A percentile compares a stretch with the other conserved stretches of the same genome.
Evolutionary conservation across 225 moss, liverwort and hornwort species (phyloP).

Genomic region (Pseudisothecium myosuroides): DNA sequence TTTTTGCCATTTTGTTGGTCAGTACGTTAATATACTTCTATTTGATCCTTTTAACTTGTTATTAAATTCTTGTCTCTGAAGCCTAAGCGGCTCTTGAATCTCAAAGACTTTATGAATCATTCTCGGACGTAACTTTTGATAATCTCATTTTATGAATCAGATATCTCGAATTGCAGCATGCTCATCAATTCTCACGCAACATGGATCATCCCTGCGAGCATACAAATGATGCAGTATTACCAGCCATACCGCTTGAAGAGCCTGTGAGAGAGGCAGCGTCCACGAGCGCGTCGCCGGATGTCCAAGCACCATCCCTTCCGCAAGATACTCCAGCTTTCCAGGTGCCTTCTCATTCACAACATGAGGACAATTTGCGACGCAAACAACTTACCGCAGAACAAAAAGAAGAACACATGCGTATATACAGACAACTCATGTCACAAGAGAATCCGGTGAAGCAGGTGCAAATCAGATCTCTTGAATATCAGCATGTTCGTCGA

Average conservation of each 20-base stretch:
- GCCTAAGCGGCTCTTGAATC: not conserved
- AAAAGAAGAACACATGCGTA: no score
- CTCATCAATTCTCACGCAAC: no score
- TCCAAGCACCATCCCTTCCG: not conserved
- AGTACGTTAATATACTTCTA: not conserved
- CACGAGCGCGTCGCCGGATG: not conserved
- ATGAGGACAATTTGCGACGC: not conserved
- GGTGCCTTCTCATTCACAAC: not conserved
- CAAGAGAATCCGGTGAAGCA: no score
- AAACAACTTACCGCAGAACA: no score
- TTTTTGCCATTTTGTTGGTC: not conserved
- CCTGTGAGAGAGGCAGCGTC: not conserved
- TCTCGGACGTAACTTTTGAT: not conserved
- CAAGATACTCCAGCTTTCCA: no score
- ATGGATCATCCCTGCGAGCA: not conserved
- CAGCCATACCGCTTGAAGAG: not conserved
- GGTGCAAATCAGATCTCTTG: not conserved
- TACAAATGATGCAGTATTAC: not conserved
- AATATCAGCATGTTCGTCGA: not conserved
- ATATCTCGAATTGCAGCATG: not conserved
- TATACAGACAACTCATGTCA: no score
- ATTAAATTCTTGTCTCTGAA: not conserved
- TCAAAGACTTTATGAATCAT: not conserved
- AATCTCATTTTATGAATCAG: not conserved
- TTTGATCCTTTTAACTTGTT: not conserved